These are phyloP conservation scores for Aspergillus panamensis DNA, from an alignment of 495 filamentous ascomycete species.

Conservation along the genomic window DNA sequence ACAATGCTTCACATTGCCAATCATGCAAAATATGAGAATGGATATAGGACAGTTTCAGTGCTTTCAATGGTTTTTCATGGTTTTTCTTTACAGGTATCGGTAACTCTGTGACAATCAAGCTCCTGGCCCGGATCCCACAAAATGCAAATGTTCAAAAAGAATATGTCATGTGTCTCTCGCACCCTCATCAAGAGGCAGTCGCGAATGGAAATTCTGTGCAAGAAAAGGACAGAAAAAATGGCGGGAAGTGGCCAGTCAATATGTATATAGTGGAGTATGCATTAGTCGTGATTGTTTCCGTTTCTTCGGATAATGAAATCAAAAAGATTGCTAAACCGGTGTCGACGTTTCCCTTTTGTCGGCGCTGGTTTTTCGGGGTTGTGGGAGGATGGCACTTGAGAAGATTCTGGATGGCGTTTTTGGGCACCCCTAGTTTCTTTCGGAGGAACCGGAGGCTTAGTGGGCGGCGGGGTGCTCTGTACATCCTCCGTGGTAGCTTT, in stretches of 20 bases:
- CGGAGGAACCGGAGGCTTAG: background rate
- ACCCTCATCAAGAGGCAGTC: background rate
- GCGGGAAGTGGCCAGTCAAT: background rate
- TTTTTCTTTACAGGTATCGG: background rate
- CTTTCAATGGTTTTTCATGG: background rate
- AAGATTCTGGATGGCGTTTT: background rate
- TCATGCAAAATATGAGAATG: background rate
- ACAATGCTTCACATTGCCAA: background rate
- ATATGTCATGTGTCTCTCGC: background rate
- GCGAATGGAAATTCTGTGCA: background rate
- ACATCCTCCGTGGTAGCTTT: conserved; percentile 5
- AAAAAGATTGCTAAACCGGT: conserved; percentile 24
- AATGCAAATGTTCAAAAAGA: background rate
- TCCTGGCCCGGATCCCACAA: background rate
- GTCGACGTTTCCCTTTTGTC: conserved; percentile 24
- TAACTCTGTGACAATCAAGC: background rate
- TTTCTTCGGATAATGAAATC: conserved; percentile 21
- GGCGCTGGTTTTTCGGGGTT: conserved; percentile 5
- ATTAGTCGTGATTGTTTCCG: conserved; percentile 11
- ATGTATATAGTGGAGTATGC: background rate
- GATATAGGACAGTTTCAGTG: background rate
- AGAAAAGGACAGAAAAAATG: background rate
- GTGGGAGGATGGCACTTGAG: background rate
- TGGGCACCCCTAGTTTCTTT: background rate
- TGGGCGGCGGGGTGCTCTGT: background rate